Percentiles rank a stretch among this genome's conserved stretches.
Conservation (phyloP, 2,329 filamentous ascomycete species). For the Emericellopsis cladophorae region DNA sequence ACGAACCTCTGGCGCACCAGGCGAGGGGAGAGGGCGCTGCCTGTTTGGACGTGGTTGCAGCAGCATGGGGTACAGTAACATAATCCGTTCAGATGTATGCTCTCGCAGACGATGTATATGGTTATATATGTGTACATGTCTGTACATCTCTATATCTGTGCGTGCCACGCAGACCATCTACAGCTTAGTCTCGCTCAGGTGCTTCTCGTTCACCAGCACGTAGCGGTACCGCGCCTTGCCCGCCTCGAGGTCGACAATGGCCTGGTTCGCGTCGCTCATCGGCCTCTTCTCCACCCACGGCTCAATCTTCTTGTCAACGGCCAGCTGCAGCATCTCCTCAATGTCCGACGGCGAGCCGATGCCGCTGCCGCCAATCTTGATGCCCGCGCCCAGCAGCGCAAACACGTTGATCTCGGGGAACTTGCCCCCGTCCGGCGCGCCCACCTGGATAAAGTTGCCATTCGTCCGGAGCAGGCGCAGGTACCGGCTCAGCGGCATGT, state of each 20-base stretch:
- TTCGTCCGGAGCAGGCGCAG: background rate
- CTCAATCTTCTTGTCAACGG: slow-evolving; percentile 37
- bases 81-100: no score
- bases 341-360: slow-evolving; percentile 28
- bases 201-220: slow-evolving; percentile 24
- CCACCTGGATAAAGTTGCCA: slow-evolving; percentile 1
- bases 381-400: background rate
- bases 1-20: slow-evolving; percentile 19
- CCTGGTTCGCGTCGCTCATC: slow-evolving; percentile 38
- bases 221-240: slow-evolving; percentile 33
- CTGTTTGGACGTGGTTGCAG: no score
- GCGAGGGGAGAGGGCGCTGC: background rate
- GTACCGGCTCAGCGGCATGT: slow-evolving; percentile 51
- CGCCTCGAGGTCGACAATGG: slow-evolving; percentile 36
- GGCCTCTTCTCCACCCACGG: slow-evolving; percentile 38
- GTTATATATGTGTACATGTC: background rate
- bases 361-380: background rate
- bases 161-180: no score
- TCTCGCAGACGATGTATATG: no score
- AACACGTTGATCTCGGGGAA: slow-evolving; percentile 2
- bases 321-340: slow-evolving; percentile 41
- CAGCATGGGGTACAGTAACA: no score
- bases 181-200: background rate
- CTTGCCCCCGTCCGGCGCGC: slow-evolving; percentile 2
- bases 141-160: background rate